Evolutionary conservation across 2,329 filamentous ascomycete species (phyloP).

Genomic region (Nothopassalora personata): DNA sequence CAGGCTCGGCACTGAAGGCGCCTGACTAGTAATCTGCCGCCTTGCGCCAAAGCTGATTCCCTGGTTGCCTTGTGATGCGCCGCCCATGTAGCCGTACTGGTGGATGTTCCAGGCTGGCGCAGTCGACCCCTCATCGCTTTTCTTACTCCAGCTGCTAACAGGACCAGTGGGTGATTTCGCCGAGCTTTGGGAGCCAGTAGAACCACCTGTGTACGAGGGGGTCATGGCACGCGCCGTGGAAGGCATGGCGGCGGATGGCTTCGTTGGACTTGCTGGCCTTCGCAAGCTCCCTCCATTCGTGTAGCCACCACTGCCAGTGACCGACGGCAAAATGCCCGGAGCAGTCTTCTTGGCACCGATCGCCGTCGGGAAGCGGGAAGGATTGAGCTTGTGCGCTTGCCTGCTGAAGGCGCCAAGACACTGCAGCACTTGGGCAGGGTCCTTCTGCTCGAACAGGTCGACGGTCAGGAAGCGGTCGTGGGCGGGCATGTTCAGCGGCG

Average conservation of each 20-base stretch:
- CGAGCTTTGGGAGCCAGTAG: constrained; percentile 52
- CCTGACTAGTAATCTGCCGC: constrained; percentile 82
- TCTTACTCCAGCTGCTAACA: constrained; percentile 90
- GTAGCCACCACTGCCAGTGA: constrained; percentile 19
- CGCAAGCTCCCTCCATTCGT: constrained; percentile 15
- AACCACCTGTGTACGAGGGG: constrained; percentile 45
- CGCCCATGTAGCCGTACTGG: constrained; percentile 97
- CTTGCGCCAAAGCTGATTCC: constrained; percentile 88
- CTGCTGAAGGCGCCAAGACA: constrained; percentile 89
- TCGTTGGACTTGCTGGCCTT: constrained; percentile 23
- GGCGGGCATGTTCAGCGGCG: constrained; percentile 79
- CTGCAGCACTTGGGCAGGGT: constrained; percentile 91
- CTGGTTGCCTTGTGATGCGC: constrained; percentile 90
- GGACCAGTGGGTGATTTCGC: constrained; percentile 44
- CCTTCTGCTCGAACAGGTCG: constrained; percentile 91
- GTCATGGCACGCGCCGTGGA: constrained; percentile 36
- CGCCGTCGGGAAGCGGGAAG: constrained; percentile 64
- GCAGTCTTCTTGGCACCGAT: constrained; percentile 68
- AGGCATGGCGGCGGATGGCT: constrained; percentile 27
- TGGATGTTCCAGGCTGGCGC: constrained; percentile 96
- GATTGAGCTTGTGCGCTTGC: constrained; percentile 69
- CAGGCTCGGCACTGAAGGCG: constrained; percentile 71
- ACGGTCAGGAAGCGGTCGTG: constrained; percentile 97
- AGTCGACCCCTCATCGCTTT: constrained; percentile 71
- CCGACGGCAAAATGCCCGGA: constrained; percentile 33